A percentile compares a stretch with the other conserved stretches of the same genome.
These are phyloP conservation scores for Sistotremastrum suecicum DNA, from an alignment of 768 basidiomycete genomes.

Conservation along the genomic window DNA sequence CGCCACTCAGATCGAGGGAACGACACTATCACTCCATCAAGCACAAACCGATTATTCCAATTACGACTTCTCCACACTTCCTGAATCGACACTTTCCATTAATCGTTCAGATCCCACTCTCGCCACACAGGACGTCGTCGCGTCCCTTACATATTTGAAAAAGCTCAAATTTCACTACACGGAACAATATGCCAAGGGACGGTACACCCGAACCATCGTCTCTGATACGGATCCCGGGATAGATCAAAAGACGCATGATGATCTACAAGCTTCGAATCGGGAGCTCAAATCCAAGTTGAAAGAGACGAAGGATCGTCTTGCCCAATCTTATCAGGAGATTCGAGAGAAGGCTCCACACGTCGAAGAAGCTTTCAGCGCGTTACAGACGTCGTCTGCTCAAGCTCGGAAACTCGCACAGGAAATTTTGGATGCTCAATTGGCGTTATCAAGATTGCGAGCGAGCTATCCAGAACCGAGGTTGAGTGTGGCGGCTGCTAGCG, in stretches of 20 bases:
- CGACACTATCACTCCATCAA: too few relatives aligned
- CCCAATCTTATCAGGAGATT: conserved; percentile 49
- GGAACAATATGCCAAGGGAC: conserved; percentile 83
- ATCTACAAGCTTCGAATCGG: conserved; percentile 42
- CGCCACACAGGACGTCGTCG: too few relatives aligned
- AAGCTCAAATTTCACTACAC: conserved; percentile 84
- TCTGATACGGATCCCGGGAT: conserved; percentile 64
- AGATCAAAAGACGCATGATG: conserved; percentile 67
- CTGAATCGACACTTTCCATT: too few relatives aligned
- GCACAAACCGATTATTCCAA: too few relatives aligned
- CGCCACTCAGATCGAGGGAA: too few relatives aligned
- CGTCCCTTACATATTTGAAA: conserved; percentile 34
- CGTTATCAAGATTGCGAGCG: conserved; percentile 67
- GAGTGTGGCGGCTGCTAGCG: conserved; percentile 60
- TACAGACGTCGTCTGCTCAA: conserved; percentile 7
- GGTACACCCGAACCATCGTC: conserved; percentile 77
- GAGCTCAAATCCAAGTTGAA: conserved; percentile 60
- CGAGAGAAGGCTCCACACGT: conserved; percentile 50
- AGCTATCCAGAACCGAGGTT: conserved; percentile 68
- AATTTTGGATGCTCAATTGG: conserved; percentile 72
- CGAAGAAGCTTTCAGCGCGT: conserved; percentile 36
- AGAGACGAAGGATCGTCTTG: conserved; percentile 44
- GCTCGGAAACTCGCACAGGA: conserved; percentile 52
- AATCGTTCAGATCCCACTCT: too few relatives aligned
- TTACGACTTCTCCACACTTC: too few relatives aligned